Base-by-base conservation (phyloP, 2,329 filamentous ascomycete species). In the Graphilbum ipis-grandicollis region DNA sequence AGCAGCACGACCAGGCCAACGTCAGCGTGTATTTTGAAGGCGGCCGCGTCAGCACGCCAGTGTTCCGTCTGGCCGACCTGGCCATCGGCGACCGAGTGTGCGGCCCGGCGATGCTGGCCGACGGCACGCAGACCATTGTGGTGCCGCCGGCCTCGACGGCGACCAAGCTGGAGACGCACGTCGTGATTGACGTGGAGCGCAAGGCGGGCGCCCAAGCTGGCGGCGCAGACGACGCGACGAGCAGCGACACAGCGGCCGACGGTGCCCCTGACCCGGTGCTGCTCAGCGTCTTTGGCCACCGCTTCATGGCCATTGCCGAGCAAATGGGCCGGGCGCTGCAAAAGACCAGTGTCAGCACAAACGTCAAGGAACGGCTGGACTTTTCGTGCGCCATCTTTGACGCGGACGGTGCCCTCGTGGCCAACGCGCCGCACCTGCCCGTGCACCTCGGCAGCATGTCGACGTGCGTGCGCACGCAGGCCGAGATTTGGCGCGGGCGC, bases 71-170 rank as follows among this genome's bases (percentile, higher is more conserved):
- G 0, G 74, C 80, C 43, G 70, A 83, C 41, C 62, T 94, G 10
- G 59, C 63, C 2, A 63, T 82, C 6, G 83, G 85, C 2, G 75
- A 85, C 42, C 70, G 73, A 17, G 63, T 93, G 37, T 62, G 66
- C 34, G 86, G 86, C 0, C 86, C 86, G 1, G 85, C 85, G 0
- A 82, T 93, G 56, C 68, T 93, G 40, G 83, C 83, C 2, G 86
- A 88, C 50, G 79, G 79, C 9, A 86, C 81, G 1, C 88, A 94
- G 56, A 96, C 88, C 0, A 90, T 96, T 43, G 82, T 94, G 0
- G 75, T 94, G 3, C 81, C 82, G 0, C 88, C 86, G 0, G 71
- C 70, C 22, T 72, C 84, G 3, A 71, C 73, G 18, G 88, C 86
- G 0, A 58, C 85, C 19, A 65, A 93, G 23, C 75, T 93, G 15